These are phyloP conservation scores for Austroboletus novae-zelandiae DNA, from an alignment of 1,284 basidiomycete species.

Conservation along the genomic window DNA sequence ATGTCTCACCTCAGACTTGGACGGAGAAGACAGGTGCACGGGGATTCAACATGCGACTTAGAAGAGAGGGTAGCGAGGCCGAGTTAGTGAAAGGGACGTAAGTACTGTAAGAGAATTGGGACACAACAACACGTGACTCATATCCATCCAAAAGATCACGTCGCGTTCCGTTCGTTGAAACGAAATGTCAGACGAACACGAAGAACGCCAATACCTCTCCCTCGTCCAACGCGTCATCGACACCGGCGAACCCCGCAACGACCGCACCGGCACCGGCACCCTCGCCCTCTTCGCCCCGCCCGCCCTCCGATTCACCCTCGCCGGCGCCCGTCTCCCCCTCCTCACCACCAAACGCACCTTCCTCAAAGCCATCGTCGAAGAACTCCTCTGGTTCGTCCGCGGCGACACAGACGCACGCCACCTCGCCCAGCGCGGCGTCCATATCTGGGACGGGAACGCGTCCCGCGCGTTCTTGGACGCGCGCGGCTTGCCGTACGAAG, in stretches of 20 bases:
- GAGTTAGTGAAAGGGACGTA: too few species aligned
- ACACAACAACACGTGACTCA: too few species aligned
- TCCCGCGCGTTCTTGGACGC: conserved; percentile 84
- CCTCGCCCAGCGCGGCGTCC: conserved; percentile 82
- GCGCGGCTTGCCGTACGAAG: conserved; percentile 77
- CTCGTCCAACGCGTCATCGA: conserved; percentile 77
- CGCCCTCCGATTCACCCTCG: conserved; percentile 82
- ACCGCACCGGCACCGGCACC: conserved; percentile 93
- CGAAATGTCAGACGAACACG: conserved; percentile 41
- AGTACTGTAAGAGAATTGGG: too few species aligned
- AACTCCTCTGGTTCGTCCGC: conserved; percentile 93
- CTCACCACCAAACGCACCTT: conserved; percentile 97
- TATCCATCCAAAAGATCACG: too few species aligned
- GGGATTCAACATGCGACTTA: too few species aligned
- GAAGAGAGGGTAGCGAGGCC: too few species aligned
- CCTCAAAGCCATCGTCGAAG: conserved; percentile 87
- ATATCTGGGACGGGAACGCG: conserved; percentile 99
- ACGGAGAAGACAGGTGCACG: too few species aligned
- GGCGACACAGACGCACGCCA: conserved; percentile 83
- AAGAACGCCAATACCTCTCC: conserved; percentile 85
- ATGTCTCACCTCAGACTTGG: too few species aligned
- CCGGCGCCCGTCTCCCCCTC: conserved; percentile 74
- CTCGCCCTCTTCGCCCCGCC: conserved; percentile 88
- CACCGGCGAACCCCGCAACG: conserved; percentile 74
- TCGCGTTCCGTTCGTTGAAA: too few species aligned